Base-by-base conservation (phyloP, 164 flowering plant genomes). In the Tinospora cordifolia region DNA sequence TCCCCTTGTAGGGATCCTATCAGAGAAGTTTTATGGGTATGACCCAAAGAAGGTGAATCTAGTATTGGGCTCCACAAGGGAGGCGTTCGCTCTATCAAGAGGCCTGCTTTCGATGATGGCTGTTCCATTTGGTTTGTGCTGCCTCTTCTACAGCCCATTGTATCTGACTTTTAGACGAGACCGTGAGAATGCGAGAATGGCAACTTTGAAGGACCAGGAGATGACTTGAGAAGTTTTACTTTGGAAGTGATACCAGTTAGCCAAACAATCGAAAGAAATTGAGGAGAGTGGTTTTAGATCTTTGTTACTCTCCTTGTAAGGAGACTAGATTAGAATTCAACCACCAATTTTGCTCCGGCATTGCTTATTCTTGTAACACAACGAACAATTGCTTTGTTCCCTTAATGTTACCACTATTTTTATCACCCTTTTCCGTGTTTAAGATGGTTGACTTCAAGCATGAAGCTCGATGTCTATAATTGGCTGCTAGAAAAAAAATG, bases 101-200 rank as follows among this genome's bases (percentile, higher is more conserved):
- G 99, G 98, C 14, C 97, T 94, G 66, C 70, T 90, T 22, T 76
- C 96, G 14, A 90, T 94, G 96, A 92, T 90, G 99, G 83, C 79
- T 0, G 80, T 92, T 60, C 98, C 97, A 15, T 92, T 88, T 60
- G 96, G 91, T 15, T 64, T 94, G 69, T 94, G 99, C 76, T 79
- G 87, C 78, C 67, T 89, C 82, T 88, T 85, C 73, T 94, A 90
- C 79, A 88, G 87, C 12, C 99, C 99, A 7, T 75, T 90, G 83
- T 87, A 94, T 76, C 57, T 65, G 62, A 67, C 79, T 25, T 92
- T 82, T 72, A 79, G 76, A 78, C 71, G 81, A n/a, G 98, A 94
- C 60, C 84, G 93, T 3, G 91, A 88, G 62, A 86, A 79, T 79
- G 93, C 86, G 47, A 84, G 83, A 79, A 41, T 75, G 17, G 80